phyloP scores from a whole-genome alignment of 345 rosid species.

The Citrus australasica region DNA sequence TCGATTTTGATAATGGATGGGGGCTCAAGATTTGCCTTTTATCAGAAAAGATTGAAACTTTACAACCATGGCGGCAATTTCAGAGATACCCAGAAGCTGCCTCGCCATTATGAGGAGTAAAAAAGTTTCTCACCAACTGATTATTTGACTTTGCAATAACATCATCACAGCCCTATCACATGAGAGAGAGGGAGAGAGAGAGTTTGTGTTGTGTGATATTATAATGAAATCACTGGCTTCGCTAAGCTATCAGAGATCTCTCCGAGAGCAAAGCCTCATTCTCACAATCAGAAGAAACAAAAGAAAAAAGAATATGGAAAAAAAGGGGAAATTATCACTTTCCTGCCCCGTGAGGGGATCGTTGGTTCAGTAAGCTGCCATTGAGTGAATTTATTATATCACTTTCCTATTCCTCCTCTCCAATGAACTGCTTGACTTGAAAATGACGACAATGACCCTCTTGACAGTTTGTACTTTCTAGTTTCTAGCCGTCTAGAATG shows the following conservation, averaged over 20 bases:
- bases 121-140: neutral
- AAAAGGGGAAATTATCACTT: neutral
- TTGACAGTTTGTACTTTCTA: too few species aligned
- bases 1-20: neutral
- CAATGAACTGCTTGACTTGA: too few species aligned
- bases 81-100: neutral
- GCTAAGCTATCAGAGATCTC: conserved; percentile 3
- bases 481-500: too few species aligned
- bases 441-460: too few species aligned
- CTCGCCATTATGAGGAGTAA: conserved; percentile 2
- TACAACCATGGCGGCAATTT: neutral
- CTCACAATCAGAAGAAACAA: neutral
- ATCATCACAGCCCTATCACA: conserved; percentile 8
- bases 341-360: too few species aligned
- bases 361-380: too few species aligned
- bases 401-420: too few species aligned
- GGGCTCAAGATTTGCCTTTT: conserved; percentile 16
- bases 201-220: neutral
- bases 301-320: neutral
- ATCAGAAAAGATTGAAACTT: conserved; percentile 1
- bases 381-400: too few species aligned
- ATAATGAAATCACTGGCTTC: conserved; percentile 7
- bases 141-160: neutral
- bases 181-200: neutral
- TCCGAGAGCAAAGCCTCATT: conserved; percentile 15